Conservation (phyloP, 1,139 yeast species). For the Komagataea norvegica region DNA sequence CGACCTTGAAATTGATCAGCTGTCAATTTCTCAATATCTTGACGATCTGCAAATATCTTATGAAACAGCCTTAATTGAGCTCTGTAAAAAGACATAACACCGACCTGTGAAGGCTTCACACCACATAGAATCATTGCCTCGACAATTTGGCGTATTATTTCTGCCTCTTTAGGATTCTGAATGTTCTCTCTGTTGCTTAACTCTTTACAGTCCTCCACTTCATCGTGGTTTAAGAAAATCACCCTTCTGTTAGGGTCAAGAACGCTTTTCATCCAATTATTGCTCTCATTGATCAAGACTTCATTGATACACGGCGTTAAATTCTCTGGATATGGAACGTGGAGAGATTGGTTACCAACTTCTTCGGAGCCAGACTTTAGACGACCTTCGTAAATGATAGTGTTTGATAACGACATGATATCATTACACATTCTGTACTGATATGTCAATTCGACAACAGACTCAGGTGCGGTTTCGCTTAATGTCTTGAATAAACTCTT, state of each 20-base stretch:
- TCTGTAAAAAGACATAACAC: conserved; percentile 85
- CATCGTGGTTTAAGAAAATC: conserved; percentile 74
- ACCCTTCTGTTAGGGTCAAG: conserved; percentile 54
- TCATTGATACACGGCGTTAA: conserved; percentile 13
- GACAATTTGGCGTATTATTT: conserved; percentile 56
- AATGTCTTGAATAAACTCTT: conserved; percentile 70
- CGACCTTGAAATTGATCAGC: conserved; percentile 97
- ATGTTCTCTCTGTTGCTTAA: conserved; percentile 56
- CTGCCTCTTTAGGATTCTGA: conserved; percentile 70
- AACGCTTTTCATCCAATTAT: conserved; percentile 42
- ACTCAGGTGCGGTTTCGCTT: conserved; percentile 65
- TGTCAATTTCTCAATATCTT: conserved; percentile 70
- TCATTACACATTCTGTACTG: conserved; percentile 94
- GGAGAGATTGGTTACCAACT: conserved; percentile 56
- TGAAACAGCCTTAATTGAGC: conserved; percentile 65
- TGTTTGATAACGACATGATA: conserved; percentile 78
- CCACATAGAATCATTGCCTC: conserved; percentile 59
- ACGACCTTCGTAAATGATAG: conserved; percentile 67
- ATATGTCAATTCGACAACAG: conserved; percentile 67
- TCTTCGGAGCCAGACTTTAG: conserved; percentile 66
- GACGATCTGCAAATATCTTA: conserved; percentile 36
- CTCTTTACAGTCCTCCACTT: conserved; percentile 53
- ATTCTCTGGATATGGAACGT: conserved; percentile 36
- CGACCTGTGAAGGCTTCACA: conserved; percentile 54
- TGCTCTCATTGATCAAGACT: conserved; percentile 16